Evolutionary conservation across 352 stramenopile species (phyloP), one percentile per base, ranked within the genome.

Genomic region (Globisporangium perplexum): DNA sequence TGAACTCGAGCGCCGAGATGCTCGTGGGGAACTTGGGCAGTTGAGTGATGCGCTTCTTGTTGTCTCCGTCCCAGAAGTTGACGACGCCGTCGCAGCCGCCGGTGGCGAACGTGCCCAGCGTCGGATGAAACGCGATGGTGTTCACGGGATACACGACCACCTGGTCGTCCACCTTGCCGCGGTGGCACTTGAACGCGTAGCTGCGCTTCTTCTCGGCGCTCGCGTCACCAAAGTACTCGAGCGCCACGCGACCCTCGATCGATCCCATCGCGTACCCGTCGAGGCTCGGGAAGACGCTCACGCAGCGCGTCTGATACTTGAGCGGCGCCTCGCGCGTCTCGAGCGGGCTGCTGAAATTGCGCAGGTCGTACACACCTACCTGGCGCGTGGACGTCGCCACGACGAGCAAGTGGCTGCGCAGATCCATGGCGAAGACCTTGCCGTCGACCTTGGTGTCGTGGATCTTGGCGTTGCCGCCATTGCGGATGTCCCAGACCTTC

Each of bases 101-200:
- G 0, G 93, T 98, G 3, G 95, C 96, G 72, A 99, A 98, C 1
- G 94, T 98, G 28, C 88, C 89, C 55, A 88, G 85, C 57, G 68
- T 71, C 23, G 94, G 96, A 74, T 99, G 93, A 73, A 99, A 98
- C 3, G 91, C 90, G 50, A 99, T 84, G 18, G 86, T 69, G 70
- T 99, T 99, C 8, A 99, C 95, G 0, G 94, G 91, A 70, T 96
- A 99, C 38, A 98, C 85, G 50, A 88, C 77, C 36, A 86, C 84
- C 57, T 88, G 70, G 60, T 78, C 74, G 53, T 87, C 74, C 43
- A 90, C 63, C 59, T 93, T 92, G 55, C 91, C 86, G 35, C 96
- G 85, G 71, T 99, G 97, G 67, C 96, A 99, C 67, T 98, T 99
- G 79, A 99, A 99, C 35, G 96, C 93, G 69, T 98, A 99, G 60